Conservation (phyloP, 805 yeast species). For the Ogataea siamensis region DNA sequence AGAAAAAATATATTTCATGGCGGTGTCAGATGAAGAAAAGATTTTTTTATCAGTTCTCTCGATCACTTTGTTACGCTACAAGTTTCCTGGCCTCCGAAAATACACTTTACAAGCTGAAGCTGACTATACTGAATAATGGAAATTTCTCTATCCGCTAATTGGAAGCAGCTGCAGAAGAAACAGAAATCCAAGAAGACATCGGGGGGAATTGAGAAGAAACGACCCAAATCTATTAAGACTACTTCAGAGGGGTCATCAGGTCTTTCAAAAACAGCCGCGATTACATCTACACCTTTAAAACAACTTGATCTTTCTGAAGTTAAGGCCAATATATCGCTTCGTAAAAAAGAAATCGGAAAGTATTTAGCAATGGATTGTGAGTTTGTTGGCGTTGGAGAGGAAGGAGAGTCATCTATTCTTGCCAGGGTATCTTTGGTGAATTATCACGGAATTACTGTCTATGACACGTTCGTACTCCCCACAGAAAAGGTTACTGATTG, state of each 20-base stretch:
- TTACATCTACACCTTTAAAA: too few relatives aligned
- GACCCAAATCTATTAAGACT: constrained; percentile 1
- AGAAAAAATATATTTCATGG: too few relatives aligned
- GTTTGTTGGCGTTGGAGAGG: constrained; percentile 85
- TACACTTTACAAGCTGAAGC: too few relatives aligned
- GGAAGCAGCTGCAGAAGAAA: constrained; percentile 21
- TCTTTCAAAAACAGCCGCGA: too few relatives aligned
- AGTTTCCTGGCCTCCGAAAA: too few relatives aligned
- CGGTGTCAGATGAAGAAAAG: constrained; percentile 8
- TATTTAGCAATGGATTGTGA: constrained; percentile 89
- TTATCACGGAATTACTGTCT: constrained; percentile 66
- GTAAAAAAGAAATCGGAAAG: constrained; percentile 55
- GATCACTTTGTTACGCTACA: too few relatives aligned
- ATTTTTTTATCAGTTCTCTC: constrained; percentile 1
- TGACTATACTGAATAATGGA: too few relatives aligned
- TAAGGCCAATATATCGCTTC: background rate
- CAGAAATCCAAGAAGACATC: constrained; percentile 4
- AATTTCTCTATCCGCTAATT: constrained; percentile 22
- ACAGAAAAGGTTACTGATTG: constrained; percentile 77
- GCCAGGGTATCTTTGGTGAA: constrained; percentile 90
- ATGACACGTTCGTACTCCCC: constrained; percentile 78
- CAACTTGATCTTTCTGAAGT: too few relatives aligned
- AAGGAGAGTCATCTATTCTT: constrained; percentile 65
- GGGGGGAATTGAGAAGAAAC: constrained; percentile 3
- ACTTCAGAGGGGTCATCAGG: too few relatives aligned